Percentiles rank a stretch among this genome's conserved stretches.
phyloP scores from a whole-genome alignment of 75 land plant species.

The Larix kaempferi region DNA sequence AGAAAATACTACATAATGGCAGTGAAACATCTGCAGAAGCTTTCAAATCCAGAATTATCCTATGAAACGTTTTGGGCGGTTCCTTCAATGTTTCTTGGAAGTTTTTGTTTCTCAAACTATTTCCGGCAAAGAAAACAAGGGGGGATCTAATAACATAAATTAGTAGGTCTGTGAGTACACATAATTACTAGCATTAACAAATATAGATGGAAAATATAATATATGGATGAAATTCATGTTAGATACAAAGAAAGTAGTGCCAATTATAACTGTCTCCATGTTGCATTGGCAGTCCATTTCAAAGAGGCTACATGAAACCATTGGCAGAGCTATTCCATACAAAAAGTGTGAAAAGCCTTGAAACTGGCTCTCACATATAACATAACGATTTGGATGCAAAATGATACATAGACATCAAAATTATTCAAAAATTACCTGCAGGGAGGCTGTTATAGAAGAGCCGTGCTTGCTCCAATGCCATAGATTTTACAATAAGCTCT shows the following conservation, averaged over 20 bases:
- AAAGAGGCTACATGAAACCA: neutral
- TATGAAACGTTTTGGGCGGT: no score
- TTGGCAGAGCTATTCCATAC: neutral
- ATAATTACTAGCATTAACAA: no score
- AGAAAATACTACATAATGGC: no score
- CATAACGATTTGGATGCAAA: neutral
- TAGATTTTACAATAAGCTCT: slow-evolving; percentile 94
- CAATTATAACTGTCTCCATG: neutral
- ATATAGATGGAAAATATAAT: no score
- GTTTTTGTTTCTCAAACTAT: no score
- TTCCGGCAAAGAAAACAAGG: no score
- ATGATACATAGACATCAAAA: neutral
- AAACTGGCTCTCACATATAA: neutral
- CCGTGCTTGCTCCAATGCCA: slow-evolving; percentile 92
- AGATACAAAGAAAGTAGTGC: neutral
- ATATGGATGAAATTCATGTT: neutral
- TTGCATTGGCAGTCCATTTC: neutral
- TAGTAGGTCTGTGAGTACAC: no score
- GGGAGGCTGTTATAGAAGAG: slow-evolving; percentile 64
- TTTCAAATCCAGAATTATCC: no score
- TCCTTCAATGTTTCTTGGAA: no score
- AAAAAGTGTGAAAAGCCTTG: neutral
- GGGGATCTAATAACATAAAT: no score
- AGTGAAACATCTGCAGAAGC: no score
- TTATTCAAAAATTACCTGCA: slow-evolving; percentile 18